Base-by-base conservation (phyloP, 2,329 filamentous ascomycete genomes). In the Arachnomyces sp. region DNA sequence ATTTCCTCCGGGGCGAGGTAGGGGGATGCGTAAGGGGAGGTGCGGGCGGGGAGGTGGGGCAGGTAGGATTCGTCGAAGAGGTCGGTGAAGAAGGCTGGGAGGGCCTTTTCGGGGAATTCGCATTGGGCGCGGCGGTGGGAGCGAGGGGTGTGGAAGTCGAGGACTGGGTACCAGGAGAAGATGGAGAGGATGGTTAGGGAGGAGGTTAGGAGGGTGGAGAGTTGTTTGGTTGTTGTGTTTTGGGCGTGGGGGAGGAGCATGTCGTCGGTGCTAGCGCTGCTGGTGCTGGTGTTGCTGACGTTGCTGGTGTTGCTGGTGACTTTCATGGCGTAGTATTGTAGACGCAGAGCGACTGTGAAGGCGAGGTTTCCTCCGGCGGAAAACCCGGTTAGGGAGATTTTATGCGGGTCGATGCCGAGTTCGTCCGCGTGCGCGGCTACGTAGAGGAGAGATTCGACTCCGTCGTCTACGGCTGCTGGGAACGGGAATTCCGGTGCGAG, bases 281-380 rank as follows among this genome's bases (percentile, higher is more conserved):
- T 36, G 47, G 9, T 37, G 18, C 29, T 17, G 6, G 29, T 28
- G 15, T 28, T 28, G 12, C 18, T 28, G 3, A 12, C 12, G 17
- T 12, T 28, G 13, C 11, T n/a, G 9, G 18, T 11, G 16, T 28
- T 33, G 7, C 14, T 15, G 28, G 11, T 13, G 34, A 31, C 25
- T 42, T n/a, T 29, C 44, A 3, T 16, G 30, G 48, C 44, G 38
- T 53, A 34, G 41, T 49, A 51, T 39, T 72, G 71, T 2, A 81
- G 58, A 12, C 76, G 72, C 21, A 82, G 57, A 0, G 78, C 75
- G 1, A 81, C 77, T 0, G 77, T 76, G 46, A 81, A 75, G 31
- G 71, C 70, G 59, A 82, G 71, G 54, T 82, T 82, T 14, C 71
- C 78, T 3, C 78, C 78, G 1, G 75, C 77, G 1, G 75, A 79